Base-by-base conservation (phyloP, 2,329 filamentous ascomycete genomes). In the Microascus cirrosus region DNA sequence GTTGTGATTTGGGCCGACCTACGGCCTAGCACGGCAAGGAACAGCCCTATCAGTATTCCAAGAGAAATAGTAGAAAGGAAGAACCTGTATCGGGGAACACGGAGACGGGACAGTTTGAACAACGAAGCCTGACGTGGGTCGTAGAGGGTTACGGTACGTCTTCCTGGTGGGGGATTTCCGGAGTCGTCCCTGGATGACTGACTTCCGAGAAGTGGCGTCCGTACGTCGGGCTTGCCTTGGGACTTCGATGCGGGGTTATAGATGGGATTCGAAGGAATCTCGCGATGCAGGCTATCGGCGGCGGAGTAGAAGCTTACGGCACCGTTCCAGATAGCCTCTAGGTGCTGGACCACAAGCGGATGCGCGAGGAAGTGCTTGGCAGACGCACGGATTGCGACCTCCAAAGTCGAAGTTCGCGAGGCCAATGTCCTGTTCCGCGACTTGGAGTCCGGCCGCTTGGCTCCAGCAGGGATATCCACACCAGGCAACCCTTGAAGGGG, bases 311-410 rank as follows among this genome's bases (percentile, higher is more conserved):
- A 96, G 63, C 94, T 91, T 62, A 97, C 94, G 20, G 89, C 93
- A 32, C 93, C 93, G 22, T 90, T 93, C 93, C 93, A 97, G 61
- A 97, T 96, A 52, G 91, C 92, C 70, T 96, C 91, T n/a, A 97
- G 78, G 68, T 96, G 92, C 70, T 95, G 90, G 10, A 96, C 87
- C 0, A 96, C 91, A 3, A 96, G 77, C 0, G 93, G 92, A 67
- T 96, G 92, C 10, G 93, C 88, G 5, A 97, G 77, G 64, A 96
- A 95, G 64, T 90, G 87, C 73, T 97, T 96, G 24, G 93, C 89
- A 61, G 92, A 92, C 22, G 92, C 90, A 63, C 90, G 85, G 65
- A 97, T 96, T 60, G 93, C 92, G 59, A 97, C 86, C 73, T 96
- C 93, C 35, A 96, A 81, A 8, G 92, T 92, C 10, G 92, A 96